Evolutionary conservation across 352 stramenopile genomes (phyloP).

Genomic region (Pythium brachiatum): DNA sequence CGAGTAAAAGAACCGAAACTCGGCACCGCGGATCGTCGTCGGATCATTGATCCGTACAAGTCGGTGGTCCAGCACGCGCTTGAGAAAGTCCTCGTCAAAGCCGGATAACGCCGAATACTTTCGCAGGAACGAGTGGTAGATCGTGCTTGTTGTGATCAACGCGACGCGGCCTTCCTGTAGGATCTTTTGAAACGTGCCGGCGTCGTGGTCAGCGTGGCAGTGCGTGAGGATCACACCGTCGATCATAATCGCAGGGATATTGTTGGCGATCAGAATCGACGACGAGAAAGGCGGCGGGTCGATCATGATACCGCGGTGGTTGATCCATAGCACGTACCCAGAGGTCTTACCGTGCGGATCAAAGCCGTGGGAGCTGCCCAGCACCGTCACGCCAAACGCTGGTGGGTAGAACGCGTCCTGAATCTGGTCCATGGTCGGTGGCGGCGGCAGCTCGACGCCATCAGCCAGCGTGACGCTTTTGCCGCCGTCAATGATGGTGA

Average conservation of each 20-base stretch:
- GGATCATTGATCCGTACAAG: constrained; percentile 91
- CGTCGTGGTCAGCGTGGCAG: constrained; percentile 96
- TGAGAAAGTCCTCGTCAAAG: constrained; percentile 89
- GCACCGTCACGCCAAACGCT: constrained; percentile 94
- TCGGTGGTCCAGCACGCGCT: constrained; percentile 90
- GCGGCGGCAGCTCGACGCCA: constrained; percentile 50
- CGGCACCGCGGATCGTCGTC: constrained; percentile 92
- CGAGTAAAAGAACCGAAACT: constrained; percentile 96
- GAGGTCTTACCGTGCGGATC: constrained; percentile 93
- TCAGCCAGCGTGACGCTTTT: constrained; percentile 61
- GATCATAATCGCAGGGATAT: constrained; percentile 91
- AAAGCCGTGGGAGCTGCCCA: constrained; percentile 96
- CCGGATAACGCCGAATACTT: constrained; percentile 95
- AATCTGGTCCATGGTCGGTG: constrained; percentile 33
- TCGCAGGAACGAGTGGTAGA: constrained; percentile 95
- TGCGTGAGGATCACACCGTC: constrained; percentile 96
- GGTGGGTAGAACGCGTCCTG: constrained; percentile 90
- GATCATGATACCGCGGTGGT: constrained; percentile 96
- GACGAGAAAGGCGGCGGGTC: constrained; percentile 93
- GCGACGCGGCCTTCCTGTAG: constrained; percentile 92
- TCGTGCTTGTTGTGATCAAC: constrained; percentile 95
- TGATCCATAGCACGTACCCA: constrained; percentile 97
- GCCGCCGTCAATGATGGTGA: constrained; percentile 61
- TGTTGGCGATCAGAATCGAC: constrained; percentile 81
- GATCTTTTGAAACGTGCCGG: constrained; percentile 96